phyloP scores from a whole-genome alignment of 768 basidiomycete genomes.

The Hericium alpestre region DNA sequence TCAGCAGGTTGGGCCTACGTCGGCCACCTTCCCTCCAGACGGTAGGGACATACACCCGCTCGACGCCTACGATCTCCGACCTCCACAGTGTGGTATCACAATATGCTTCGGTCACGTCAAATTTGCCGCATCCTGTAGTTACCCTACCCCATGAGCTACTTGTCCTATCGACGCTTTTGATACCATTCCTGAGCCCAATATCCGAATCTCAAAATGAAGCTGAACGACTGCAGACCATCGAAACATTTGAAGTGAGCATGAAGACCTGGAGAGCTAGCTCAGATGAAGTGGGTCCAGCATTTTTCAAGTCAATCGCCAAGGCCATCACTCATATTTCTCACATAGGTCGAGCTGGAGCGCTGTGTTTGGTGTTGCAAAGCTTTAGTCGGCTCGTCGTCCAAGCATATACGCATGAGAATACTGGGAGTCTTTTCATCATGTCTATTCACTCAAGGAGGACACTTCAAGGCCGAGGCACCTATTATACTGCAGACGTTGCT shows the following conservation, averaged over 20 bases:
- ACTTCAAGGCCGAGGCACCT: constrained; percentile 31
- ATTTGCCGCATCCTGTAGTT: constrained; percentile 17
- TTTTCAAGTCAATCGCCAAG: not conserved
- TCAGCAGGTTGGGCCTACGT: constrained; percentile 20
- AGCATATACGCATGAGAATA: constrained; percentile 36
- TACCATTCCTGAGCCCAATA: constrained; percentile 39
- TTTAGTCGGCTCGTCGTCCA: constrained; percentile 25
- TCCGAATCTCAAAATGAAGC: constrained; percentile 30
- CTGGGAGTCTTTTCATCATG: constrained; percentile 35
- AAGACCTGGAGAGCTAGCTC: constrained; percentile 46
- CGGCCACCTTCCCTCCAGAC: constrained; percentile 36
- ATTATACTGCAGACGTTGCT: constrained; percentile 40
- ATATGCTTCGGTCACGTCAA: constrained; percentile 20
- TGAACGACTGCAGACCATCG: constrained; percentile 46
- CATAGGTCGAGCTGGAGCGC: constrained; percentile 41
- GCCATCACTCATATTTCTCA: not conserved
- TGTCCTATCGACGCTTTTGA: constrained; percentile 47
- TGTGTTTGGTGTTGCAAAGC: constrained; percentile 66
- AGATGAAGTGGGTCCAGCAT: constrained; percentile 35
- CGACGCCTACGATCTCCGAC: constrained; percentile 31
- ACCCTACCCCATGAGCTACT: constrained; percentile 46
- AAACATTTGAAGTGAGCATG: constrained; percentile 47
- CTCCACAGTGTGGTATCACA: constrained; percentile 31
- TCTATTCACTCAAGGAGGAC: constrained; percentile 35
- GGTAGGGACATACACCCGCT: constrained; percentile 17